Evolutionary conservation across 352 stramenopile species (phyloP), one percentile per base, ranked within the genome.

Genomic region (Phytophthora idaei): DNA sequence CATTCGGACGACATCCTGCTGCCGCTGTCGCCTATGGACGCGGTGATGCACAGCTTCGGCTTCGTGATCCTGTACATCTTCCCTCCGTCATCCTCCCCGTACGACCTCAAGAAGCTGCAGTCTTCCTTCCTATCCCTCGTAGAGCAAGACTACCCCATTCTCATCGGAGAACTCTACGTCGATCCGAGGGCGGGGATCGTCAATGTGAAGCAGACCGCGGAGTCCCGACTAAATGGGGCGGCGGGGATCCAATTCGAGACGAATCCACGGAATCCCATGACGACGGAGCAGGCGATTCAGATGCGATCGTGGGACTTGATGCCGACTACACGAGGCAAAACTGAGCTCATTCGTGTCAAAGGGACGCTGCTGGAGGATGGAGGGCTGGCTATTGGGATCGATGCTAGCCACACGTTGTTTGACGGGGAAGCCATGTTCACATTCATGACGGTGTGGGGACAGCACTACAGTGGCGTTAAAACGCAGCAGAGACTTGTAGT

Each of bases 1-100:
- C 42, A 2, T 27, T 28, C 36, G 11, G 54, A 66, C 15, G 51
- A 71, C 0, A 15, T 48, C 3, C 15, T 74, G 28, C 36, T 76
- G 37, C 65, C 60, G 47, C 57, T 90, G 32, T 85, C 83, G 9
- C 74, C 73, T 45, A 77, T 89, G 62, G 80, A 91, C 50, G 69
- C 72, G 2, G 62, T 78, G 54, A 87, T 90, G 77, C 64, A 58
- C 31, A 58, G 42, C 28, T 77, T 86, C 46, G 64, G 66, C 25
- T 67, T 90, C 56, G 74, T 71, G 39, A 73, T 88, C 10, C 54
- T 90, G 59, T 88, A 85, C 70, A 67, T 90, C 17, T 90, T 86
- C 52, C 65, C 78, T 8, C 74, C 67, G n/a, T 15, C 64, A 0
- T 42, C 32, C 5, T 7, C 50, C 34, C 10, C 44, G 3, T 89